Conservation (phyloP, 2,329 filamentous ascomycete species). For the Onygena corvina region DNA sequence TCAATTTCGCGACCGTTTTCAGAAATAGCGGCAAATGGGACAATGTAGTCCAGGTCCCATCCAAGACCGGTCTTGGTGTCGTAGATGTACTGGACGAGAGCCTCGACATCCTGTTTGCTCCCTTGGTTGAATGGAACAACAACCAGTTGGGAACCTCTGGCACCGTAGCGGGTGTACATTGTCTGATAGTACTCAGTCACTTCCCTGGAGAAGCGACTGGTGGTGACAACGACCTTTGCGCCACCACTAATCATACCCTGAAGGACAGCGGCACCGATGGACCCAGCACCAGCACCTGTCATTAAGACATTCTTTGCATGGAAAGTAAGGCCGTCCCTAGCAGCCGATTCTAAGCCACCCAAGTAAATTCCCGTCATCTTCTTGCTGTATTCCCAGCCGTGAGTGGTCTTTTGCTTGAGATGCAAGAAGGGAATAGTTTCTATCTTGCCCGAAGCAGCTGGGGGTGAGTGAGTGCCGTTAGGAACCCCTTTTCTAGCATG, state of each 20-base stretch:
- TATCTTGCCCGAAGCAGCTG: conserved; percentile 54
- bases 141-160: conserved; percentile 87
- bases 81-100: conserved; percentile 90
- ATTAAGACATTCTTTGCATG: conserved; percentile 92
- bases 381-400: conserved; percentile 99
- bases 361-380: conserved; percentile 90
- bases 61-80: conserved; percentile 91
- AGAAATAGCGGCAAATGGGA: conserved; percentile 94
- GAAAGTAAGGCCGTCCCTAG: conserved; percentile 77
- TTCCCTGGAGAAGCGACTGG: conserved; percentile 88
- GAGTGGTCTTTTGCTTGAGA: conserved; percentile 91
- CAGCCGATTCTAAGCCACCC: conserved; percentile 80
- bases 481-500: conserved; percentile 44
- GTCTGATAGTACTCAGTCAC: conserved; percentile 99
- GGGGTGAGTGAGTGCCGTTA: conserved; percentile 30
- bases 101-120: conserved; percentile 94
- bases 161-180: conserved; percentile 92
- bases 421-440: conserved; percentile 98
- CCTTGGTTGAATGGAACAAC: conserved; percentile 99
- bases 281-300: conserved; percentile 95
- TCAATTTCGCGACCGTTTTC: conserved; percentile 98
- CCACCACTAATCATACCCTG: conserved; percentile 93
- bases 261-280: conserved; percentile 91
- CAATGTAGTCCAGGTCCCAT: conserved; percentile 93
- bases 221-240: conserved; percentile 92